Percentiles rank a stretch among this genome's conserved stretches.
Conservation (phyloP, 208 protist genomes). For the Tritrichomonas foetus region DNA sequence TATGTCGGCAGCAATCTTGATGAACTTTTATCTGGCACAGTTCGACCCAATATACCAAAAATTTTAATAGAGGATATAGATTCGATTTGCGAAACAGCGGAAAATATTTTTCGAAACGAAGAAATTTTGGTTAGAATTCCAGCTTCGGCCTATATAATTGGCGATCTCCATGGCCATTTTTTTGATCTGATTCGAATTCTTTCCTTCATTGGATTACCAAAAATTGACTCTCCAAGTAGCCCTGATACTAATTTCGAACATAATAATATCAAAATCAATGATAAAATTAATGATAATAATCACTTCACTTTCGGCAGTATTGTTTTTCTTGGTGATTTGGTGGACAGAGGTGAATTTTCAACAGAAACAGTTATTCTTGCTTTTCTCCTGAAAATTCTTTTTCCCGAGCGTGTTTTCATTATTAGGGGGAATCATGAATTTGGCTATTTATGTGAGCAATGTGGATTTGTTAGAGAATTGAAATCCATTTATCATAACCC, state of each 20-base stretch:
- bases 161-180: not conserved
- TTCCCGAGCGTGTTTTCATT: not conserved
- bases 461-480: not conserved
- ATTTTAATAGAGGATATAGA: too few relatives aligned
- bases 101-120: too few relatives aligned
- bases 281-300: not conserved
- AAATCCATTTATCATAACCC: not conserved
- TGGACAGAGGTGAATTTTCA: too few relatives aligned
- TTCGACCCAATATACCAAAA: too few relatives aligned
- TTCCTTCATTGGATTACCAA: too few relatives aligned
- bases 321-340: conserved; percentile 38
- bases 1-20: too few relatives aligned
- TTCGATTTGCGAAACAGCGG: too few relatives aligned
- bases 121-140: too few relatives aligned
- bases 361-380: not conserved
- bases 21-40: too few relatives aligned
- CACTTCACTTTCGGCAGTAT: not conserved
- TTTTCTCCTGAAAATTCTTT: conserved; percentile 14
- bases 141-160: too few relatives aligned
- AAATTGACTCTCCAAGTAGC: too few relatives aligned
- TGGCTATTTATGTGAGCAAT: not conserved
- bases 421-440: conserved; percentile 43
- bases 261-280: not conserved
- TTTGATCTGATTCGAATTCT: not conserved
- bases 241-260: too few relatives aligned